Evolutionary conservation across 192 early-diverging fungal species (phyloP), one percentile per base, ranked within the genome.

Genomic region (Backusella tuberculispora): DNA sequence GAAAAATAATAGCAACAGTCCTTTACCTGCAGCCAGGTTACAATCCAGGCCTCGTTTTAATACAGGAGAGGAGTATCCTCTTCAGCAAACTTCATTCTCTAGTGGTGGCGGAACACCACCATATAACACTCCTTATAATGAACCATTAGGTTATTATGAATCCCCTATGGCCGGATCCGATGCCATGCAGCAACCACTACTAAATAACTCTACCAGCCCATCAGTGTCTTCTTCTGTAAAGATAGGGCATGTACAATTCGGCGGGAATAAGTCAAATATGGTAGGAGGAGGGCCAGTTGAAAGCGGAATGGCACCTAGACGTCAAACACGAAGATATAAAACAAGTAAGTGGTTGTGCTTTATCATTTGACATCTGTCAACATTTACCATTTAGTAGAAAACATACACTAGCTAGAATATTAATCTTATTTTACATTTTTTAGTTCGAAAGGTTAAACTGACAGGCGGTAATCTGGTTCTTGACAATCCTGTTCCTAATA

Each of bases 401-500:
- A 60, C 26, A 60, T 60, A 60, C 24, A 19, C 21, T 19, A 60
- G 7, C 9, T 74, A 15, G 38, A 14, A 60, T n/a, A 71, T 13
- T 48, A 14, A 24, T 40, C 13, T 40, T 4, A 65, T 19, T 45
- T 47, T n/a, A 38, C 7, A 8, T 34, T 4, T 26, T 68, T 46
- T 73, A 56, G 76, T 76, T 17, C 74, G 72, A 71, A 80, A 78
- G 17, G 90, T 94, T 41, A 87, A 90, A 83, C 77, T 94, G 75
- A 91, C 88, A 4, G 82, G 89, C 1, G 92, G 92, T 50, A 91
- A 93, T 68, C 73, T 93, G 19, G 86, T 93, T 38, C 73, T 93
- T n/a, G 90, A 91, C 76, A 87, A 86, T 45, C 88, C 87, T 12
- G 90, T 92, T 14, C 92, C 92, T 3, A 78, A 66, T 8, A 83